Base-by-base conservation (phyloP, 225 moss, liverwort and hornwort genomes). In the Straminergon stramineum region DNA sequence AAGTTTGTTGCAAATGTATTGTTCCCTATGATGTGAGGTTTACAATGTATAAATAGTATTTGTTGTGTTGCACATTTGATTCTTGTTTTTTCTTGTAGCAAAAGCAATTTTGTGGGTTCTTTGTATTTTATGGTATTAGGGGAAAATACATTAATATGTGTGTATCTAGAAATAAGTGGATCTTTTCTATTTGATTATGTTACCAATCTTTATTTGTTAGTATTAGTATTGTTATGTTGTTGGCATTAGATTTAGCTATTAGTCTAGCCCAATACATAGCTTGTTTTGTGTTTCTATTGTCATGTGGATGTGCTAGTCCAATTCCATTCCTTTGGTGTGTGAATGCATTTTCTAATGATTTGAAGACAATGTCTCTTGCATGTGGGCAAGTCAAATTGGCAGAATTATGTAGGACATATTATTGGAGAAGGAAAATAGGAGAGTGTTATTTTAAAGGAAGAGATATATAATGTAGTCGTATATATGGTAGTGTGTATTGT, bases 41-140 rank as follows among this genome's bases (percentile, higher is more conserved):
- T 37, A 37, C 37, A 3, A 67, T 67, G 67, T 22, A 21, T n/a
- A 21, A 23, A 39, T 13, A 70, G 39, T 70, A 24, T 39, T 69
- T 39, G 13, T 6, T 39, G 4, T 39, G 14, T 39, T 39, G 23
- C 1, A 70, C 4, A 39, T 69, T 70, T 4, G 4, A 0, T 39
- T 70, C 4, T 21, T 24, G 39, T 39, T 70, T 39, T 22, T 39
- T 22, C 22, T 39, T 13, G 3, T 70, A 23, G 14, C 4, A 39
- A 70, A 70, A 13, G 10, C 1, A 2, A 0, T 22, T 39, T 70
- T 6, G 2, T 23, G 2, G 4, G 2, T 39, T 70, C 14, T 14
- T 71, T 26, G 4, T 26, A 26, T 71, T 68, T 41, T 71, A 26
- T 41, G 4, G 7, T 39, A 14, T 24, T 2, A 5, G 7, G 1